Percentiles rank a stretch among this genome's conserved stretches.
phyloP scores from a whole-genome alignment of 2,329 filamentous ascomycete genomes.

The Ramularia collo-cygni region DNA sequence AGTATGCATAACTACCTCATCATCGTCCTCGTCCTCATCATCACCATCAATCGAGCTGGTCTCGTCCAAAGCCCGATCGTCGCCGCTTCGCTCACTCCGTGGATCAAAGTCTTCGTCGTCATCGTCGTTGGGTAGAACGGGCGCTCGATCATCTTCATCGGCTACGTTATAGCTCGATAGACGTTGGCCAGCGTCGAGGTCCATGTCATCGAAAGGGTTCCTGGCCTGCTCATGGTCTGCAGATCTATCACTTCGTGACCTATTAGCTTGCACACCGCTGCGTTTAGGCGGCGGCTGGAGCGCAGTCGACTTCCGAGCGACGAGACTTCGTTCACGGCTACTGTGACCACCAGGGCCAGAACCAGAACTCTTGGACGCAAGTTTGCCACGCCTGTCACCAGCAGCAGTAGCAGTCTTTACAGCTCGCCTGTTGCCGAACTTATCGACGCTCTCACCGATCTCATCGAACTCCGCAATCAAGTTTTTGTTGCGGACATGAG shows the following conservation, averaged over 20 bases:
- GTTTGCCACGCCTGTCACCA: slow-evolving; percentile 11
- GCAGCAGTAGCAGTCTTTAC: slow-evolving; percentile 11
- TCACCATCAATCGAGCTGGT: not conserved
- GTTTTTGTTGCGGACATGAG: slow-evolving; percentile 19
- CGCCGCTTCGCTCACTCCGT: slow-evolving; percentile 9
- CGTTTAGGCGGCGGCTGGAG: not conserved
- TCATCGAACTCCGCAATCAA: slow-evolving; percentile 20
- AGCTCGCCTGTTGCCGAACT: slow-evolving; percentile 15
- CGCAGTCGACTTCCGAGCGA: not conserved
- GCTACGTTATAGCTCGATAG: slow-evolving; percentile 2
- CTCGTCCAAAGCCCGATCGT: not conserved
- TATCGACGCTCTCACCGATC: slow-evolving; percentile 17
- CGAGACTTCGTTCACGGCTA: not conserved
- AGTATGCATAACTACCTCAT: not conserved
- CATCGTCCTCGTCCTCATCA: slow-evolving; percentile 8
- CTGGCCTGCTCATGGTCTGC: not conserved
- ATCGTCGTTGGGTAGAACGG: not conserved
- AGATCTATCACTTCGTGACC: not conserved
- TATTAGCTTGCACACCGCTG: no score
- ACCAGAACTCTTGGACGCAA: slow-evolving; percentile 1
- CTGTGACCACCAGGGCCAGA: not conserved
- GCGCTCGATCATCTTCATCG: not conserved
- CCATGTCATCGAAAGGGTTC: not conserved
- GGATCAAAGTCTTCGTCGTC: slow-evolving; percentile 15
- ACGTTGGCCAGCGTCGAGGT: not conserved